These are phyloP conservation scores for Diaporthe velutina DNA, from an alignment of 2,329 filamentous ascomycete species.

Conservation along the genomic window DNA sequence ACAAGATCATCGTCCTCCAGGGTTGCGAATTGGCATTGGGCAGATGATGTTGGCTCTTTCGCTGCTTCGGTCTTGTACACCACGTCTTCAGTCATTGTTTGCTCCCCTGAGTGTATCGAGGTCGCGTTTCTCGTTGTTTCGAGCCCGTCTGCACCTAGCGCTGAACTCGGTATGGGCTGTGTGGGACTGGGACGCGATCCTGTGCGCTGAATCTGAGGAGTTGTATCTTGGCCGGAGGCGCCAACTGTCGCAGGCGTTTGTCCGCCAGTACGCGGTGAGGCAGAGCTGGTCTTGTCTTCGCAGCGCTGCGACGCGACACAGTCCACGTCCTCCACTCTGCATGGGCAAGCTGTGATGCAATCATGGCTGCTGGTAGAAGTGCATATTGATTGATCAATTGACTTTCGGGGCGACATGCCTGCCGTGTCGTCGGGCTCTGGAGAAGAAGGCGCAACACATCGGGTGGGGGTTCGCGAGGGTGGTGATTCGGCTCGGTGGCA, in stretches of 20 bases:
- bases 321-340: slow-evolving; percentile 28
- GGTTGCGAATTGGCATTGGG: too few species aligned
- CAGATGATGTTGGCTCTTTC: too few species aligned
- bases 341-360: slow-evolving; percentile 29
- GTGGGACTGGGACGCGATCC: neutral
- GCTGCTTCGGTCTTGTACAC: neutral
- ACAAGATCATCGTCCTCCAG: neutral
- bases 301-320: slow-evolving; percentile 8
- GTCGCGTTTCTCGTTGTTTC: neutral
- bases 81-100: too few species aligned
- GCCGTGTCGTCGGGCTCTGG: neutral
- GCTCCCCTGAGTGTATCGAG: neutral
- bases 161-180: neutral
- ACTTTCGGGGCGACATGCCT: neutral
- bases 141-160: neutral
- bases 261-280: neutral
- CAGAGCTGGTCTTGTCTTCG: neutral
- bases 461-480: neutral
- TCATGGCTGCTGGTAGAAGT: neutral
- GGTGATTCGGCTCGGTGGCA: slow-evolving; percentile 20
- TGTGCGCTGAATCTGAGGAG: neutral
- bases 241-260: neutral
- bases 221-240: neutral
- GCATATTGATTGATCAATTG: neutral
- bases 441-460: neutral